Conservation (phyloP, 352 stramenopile genomes). For the Phytophthora crassamura region DNA sequence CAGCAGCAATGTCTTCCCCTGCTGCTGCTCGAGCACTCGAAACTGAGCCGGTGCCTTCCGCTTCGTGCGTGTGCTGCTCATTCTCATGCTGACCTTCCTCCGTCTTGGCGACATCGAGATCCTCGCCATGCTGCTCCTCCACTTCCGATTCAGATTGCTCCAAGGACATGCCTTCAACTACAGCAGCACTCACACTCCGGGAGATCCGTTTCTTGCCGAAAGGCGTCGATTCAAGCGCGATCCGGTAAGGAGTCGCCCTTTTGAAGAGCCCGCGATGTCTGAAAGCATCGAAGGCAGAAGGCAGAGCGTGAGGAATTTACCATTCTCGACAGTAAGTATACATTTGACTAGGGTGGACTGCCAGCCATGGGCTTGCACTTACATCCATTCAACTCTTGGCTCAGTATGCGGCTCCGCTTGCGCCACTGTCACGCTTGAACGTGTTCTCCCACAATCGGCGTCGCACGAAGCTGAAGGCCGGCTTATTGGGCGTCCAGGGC, state of each 20-base stretch:
- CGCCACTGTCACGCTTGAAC: slow-evolving; percentile 34
- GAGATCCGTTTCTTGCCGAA: slow-evolving; percentile 32
- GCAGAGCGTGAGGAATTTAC: neutral
- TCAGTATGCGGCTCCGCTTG: slow-evolving; percentile 34
- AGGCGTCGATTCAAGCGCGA: slow-evolving; percentile 23
- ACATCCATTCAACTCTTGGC: slow-evolving; percentile 13
- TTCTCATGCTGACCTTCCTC: neutral
- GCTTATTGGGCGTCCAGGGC: slow-evolving; percentile 62
- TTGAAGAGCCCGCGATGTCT: neutral
- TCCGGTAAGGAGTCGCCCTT: slow-evolving; percentile 10
- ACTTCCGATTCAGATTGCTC: slow-evolving; percentile 15
- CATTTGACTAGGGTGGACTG: slow-evolving; percentile 11
- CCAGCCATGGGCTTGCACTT: slow-evolving; percentile 3
- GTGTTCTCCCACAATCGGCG: slow-evolving; percentile 80
- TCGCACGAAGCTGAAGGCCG: slow-evolving; percentile 61
- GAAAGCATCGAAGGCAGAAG: slow-evolving; percentile 2
- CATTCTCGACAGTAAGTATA: slow-evolving; percentile 22
- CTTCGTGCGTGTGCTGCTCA: neutral
- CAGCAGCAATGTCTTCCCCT: slow-evolving; percentile 8
- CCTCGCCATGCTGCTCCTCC: slow-evolving; percentile 4
- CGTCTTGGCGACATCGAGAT: neutral
- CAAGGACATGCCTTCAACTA: slow-evolving; percentile 14
- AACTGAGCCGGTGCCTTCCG: neutral
- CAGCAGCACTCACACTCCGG: neutral
- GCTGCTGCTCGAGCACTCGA: slow-evolving; percentile 4